Evolutionary conservation across 2,329 filamentous ascomycete species (phyloP).

Genomic region (Sporothrix curviconia): DNA sequence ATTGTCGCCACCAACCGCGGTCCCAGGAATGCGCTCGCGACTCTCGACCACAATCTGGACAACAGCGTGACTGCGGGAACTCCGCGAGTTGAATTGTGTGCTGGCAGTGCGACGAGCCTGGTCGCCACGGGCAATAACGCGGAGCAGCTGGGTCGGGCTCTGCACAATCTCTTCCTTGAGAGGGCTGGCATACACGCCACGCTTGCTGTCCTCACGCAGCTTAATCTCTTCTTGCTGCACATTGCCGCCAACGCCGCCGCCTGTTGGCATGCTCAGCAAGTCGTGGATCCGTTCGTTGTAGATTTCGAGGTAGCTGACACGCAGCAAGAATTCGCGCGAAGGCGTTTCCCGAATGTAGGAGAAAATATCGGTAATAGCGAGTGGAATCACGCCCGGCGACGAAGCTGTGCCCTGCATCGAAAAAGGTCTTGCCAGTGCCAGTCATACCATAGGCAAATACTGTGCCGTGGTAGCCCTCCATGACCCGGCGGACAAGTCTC

Average conservation of each 20-base stretch:
- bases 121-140: slow-evolving; percentile 92
- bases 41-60: slow-evolving; percentile 99
- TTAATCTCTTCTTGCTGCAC: slow-evolving; percentile 86
- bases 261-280: slow-evolving; percentile 68
- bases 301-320: slow-evolving; percentile 97
- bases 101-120: slow-evolving; percentile 83
- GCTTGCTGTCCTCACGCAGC: slow-evolving; percentile 88
- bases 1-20: slow-evolving; percentile 40
- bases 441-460: slow-evolving; percentile 99
- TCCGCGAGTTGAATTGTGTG: slow-evolving; percentile 94
- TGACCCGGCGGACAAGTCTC: slow-evolving; percentile 86
- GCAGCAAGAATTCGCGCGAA: slow-evolving; percentile 83
- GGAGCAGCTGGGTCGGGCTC: slow-evolving; percentile 86
- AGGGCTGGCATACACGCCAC: slow-evolving; percentile 92
- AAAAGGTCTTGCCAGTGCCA: slow-evolving; percentile 95
- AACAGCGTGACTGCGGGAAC: slow-evolving; percentile 95
- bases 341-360: slow-evolving; percentile 98
- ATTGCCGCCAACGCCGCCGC: slow-evolving; percentile 46
- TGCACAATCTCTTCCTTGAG: slow-evolving; percentile 98
- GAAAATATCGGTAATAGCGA: slow-evolving; percentile 98
- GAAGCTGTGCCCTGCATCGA: slow-evolving; percentile 98
- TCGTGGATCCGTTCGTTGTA: slow-evolving; percentile 99
- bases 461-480: slow-evolving; percentile 98
- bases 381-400: slow-evolving; percentile 90
- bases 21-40: slow-evolving; percentile 69